Base-by-base conservation (phyloP, 2,329 filamentous ascomycete genomes). In the Cladosporium phlei region DNA sequence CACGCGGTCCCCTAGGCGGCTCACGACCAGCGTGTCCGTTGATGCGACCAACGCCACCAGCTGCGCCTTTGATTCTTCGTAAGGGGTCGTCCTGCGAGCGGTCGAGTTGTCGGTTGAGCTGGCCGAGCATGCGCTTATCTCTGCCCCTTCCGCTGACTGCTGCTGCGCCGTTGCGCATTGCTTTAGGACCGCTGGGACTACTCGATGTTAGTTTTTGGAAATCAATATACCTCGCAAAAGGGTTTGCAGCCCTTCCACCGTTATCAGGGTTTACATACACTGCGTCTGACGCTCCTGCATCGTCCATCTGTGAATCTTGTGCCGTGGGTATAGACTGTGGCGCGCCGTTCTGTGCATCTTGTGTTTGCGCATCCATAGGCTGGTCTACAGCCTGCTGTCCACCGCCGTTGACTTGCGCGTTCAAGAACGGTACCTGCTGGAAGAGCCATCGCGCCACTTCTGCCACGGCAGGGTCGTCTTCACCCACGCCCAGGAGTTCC, bases 371-470 rank as follows among this genome's bases (percentile, higher is more conserved):
- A 20, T 43, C 46, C 45, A 47, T 34, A 17, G 30, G 12, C 28
- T 47, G 44, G 24, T 46, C 38, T 19, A 24, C 39, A 33, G 38
- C 38, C 32, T 51, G 42, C 29, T 47, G 50, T 32, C 25, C 55
- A 12, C 60, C 67, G 19, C 78, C 78, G 54, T 82, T 82, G 49
- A 83, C 60, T 63, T 84, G 80, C 38, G 73, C 71, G 59, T 83
- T 81, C 52, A 93, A 73, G 10, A 71, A 54, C 35, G 85, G 80
- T 51, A 95, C 83, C 65, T 95, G 86, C 46, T 89, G 80, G 63
- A 97, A 97, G n/a, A 98, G 73, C 93, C 93, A 98, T 63, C 77
- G 78, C 52, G 90, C 83, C 64, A 98, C 97, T 46, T 90, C 84
- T 52, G 79, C 80, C 6, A 88, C 88, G 54, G 83, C 83, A 40